A percentile compares a stretch with the other conserved stretches of the same genome.
phyloP scores from a whole-genome alignment of 352 stramenopile species.

The Plasmopara halstedii region DNA sequence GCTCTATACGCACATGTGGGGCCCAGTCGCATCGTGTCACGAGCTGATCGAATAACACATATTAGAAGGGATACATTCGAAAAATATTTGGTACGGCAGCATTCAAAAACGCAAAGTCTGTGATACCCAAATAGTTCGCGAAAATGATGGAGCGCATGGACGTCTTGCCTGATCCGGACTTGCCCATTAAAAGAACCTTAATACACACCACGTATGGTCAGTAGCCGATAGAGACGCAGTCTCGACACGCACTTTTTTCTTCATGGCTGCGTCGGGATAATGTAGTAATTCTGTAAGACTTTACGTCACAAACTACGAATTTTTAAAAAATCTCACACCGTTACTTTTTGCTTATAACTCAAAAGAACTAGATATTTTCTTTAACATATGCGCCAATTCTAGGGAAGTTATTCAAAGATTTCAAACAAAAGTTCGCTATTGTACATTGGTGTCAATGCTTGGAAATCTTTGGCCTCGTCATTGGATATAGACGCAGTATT shows the following conservation, averaged over 20 bases:
- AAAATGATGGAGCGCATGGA: slow-evolving; percentile 99
- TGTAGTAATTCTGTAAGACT: neutral
- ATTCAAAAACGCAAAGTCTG: no score
- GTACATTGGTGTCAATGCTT: no score
- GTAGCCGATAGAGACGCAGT: neutral
- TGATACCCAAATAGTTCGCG: slow-evolving; percentile 98
- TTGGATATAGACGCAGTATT: no score
- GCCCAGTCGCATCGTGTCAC: slow-evolving; percentile 96
- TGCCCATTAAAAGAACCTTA: slow-evolving; percentile 96
- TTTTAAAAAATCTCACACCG: neutral
- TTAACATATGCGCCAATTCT: no score
- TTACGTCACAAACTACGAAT: neutral
- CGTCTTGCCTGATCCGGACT: slow-evolving; percentile 97
- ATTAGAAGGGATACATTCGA: no score
- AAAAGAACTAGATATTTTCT: no score
- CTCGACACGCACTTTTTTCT: slow-evolving; percentile 41
- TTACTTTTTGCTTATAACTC: no score
- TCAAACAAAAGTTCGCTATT: no score
- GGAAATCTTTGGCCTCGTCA: no score
- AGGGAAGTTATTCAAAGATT: no score
- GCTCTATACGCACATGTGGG: slow-evolving; percentile 89
- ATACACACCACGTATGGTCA: no score
- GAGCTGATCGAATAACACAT: slow-evolving; percentile 52
- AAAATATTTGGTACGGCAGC: neutral
- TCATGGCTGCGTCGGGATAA: slow-evolving; percentile 22